Conservation (phyloP, 352 stramenopile species). For the Globisporangium nodosum region DNA sequence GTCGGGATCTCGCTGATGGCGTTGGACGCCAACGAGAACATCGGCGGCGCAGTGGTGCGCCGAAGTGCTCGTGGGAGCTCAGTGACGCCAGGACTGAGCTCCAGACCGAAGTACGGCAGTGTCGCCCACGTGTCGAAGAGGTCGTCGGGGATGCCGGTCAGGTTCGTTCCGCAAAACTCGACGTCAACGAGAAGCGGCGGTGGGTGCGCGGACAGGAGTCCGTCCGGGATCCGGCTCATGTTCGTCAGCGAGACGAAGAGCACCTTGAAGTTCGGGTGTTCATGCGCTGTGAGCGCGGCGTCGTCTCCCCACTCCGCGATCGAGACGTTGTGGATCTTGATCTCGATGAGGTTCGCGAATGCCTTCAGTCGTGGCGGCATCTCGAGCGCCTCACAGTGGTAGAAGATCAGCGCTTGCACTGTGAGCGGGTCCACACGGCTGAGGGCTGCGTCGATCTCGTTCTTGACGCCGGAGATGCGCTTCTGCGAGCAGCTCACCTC, state of each 20-base stretch:
- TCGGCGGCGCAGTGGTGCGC: too few species aligned
- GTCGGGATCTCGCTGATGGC: too few species aligned
- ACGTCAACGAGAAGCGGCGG: constrained; percentile 8
- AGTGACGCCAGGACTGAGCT: constrained; percentile 3
- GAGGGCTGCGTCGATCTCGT: constrained; percentile 2
- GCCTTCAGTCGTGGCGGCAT: constrained; percentile 10
- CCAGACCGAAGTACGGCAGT: constrained; percentile 6
- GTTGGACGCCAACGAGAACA: too few species aligned
- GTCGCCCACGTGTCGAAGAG: constrained; percentile 8
- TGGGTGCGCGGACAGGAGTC: not conserved
- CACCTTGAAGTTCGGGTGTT: not conserved
- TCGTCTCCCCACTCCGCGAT: constrained; percentile 10
- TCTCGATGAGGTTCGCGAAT: constrained; percentile 12
- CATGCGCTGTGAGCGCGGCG: constrained; percentile 3
- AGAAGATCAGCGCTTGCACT: constrained; percentile 11
- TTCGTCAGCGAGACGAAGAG: not conserved
- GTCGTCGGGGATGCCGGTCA: constrained; percentile 9
- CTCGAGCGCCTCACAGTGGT: constrained; percentile 9
- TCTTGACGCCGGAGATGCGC: not conserved
- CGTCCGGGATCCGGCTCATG: constrained; percentile 7
- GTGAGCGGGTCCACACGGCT: not conserved
- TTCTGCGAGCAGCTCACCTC: constrained; percentile 16
- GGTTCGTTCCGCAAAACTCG: constrained; percentile 11
- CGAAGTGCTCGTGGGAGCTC: too few species aligned
- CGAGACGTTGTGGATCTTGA: constrained; percentile 21